Evolutionary conservation across 2,329 filamentous ascomycete genomes (phyloP).

Genomic region (Exophiala sideris): DNA sequence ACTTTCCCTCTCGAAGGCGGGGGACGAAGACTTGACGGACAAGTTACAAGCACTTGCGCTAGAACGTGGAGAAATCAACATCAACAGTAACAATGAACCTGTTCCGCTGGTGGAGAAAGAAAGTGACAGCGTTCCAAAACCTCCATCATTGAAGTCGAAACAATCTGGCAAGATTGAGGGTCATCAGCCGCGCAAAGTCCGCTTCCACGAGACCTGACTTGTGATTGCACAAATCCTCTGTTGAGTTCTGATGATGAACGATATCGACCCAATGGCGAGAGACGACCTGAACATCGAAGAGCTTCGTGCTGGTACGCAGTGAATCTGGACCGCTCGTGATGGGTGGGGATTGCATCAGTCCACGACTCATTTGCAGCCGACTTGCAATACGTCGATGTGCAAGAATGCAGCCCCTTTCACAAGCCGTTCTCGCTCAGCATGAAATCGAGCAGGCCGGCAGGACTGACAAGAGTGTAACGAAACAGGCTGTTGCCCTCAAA

Average conservation of each 20-base stretch:
- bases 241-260: no score
- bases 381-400: not conserved
- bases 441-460: no score
- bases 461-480: no score
- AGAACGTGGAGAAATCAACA: constrained; percentile 43
- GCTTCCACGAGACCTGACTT: constrained; percentile 7
- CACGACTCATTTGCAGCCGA: no score
- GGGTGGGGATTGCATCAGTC: no score
- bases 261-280: not conserved
- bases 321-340: no score
- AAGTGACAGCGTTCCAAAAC: constrained; percentile 7
- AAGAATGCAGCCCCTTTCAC: not conserved
- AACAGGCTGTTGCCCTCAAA: no score
- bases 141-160: constrained; percentile 12
- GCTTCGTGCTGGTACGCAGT: not conserved
- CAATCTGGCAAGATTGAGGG: constrained; percentile 17
- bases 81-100: constrained; percentile 1
- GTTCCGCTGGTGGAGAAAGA: constrained; percentile 14
- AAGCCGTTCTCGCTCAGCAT: no score
- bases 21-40: constrained; percentile 28
- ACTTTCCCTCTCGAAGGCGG: constrained; percentile 18
- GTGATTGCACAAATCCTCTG: not conserved
- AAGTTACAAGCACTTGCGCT: constrained; percentile 51
- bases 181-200: constrained; percentile 19
- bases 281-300: not conserved